phyloP scores from a whole-genome alignment of 106 monocot genomes.

The Dendrobium catenatum region DNA sequence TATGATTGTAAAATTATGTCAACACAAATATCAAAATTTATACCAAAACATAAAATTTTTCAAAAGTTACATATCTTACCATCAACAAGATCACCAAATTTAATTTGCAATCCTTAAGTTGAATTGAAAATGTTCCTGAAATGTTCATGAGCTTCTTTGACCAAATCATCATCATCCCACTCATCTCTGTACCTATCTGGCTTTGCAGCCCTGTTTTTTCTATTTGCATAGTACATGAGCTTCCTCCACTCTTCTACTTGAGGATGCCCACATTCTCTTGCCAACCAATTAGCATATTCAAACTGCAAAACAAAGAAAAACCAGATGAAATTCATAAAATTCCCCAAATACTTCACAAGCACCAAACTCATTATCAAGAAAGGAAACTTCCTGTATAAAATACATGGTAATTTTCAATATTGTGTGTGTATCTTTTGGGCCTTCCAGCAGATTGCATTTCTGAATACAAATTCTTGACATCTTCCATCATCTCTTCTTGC shows the following conservation, averaged over 20 bases:
- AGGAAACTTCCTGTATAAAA: too few species aligned
- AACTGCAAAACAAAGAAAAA: slow-evolving; percentile 38
- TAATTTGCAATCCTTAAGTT: too few species aligned
- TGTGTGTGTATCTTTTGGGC: slow-evolving; percentile 88
- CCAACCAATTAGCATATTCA: slow-evolving; percentile 72
- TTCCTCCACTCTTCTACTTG: slow-evolving; percentile 69
- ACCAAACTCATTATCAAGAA: too few species aligned
- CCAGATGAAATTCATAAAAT: too few species aligned
- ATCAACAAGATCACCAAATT: too few species aligned
- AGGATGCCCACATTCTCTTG: slow-evolving; percentile 53
- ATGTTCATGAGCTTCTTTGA: slow-evolving; percentile 41
- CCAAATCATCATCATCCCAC: slow-evolving; percentile 71
- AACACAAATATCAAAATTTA: too few species aligned
- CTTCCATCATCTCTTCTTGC: slow-evolving; percentile 68
- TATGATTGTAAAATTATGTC: too few species aligned
- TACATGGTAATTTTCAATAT: slow-evolving; percentile 11
- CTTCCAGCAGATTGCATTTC: slow-evolving; percentile 44
- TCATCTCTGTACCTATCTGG: slow-evolving; percentile 69
- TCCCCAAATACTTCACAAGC: too few species aligned
- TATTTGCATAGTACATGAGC: slow-evolving; percentile 45
- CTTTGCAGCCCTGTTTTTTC: slow-evolving; percentile 26
- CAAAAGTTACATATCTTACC: too few species aligned
- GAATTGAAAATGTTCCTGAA: slow-evolving; percentile 31
- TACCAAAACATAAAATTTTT: too few species aligned
- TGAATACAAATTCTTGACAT: slow-evolving; percentile 46